Evolutionary conservation across 208 protist species (phyloP).

Genomic region (Vickermania spadyakhi): DNA sequence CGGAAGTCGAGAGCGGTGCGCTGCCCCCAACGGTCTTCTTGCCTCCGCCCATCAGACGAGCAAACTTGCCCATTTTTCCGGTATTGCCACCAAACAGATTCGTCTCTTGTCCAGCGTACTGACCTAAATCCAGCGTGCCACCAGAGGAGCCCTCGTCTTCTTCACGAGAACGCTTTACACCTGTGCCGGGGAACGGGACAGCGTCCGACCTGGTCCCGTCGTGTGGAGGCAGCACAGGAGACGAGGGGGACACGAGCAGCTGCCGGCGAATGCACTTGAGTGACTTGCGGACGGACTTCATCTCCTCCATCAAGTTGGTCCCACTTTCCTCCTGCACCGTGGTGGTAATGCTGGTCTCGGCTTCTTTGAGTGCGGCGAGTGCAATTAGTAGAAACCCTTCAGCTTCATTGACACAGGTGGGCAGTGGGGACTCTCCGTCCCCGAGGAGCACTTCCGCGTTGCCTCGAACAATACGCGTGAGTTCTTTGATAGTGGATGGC

Average conservation of each 20-base stretch:
- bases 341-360: background rate
- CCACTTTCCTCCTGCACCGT: background rate
- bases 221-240: background rate
- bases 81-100: slow-evolving; percentile 41
- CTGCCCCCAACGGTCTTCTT: slow-evolving; percentile 15
- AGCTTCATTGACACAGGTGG: background rate
- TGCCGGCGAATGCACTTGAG: background rate
- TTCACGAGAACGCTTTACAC: background rate
- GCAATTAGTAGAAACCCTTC: slow-evolving; percentile 32
- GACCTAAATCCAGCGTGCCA: slow-evolving; percentile 36
- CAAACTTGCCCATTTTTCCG: slow-evolving; percentile 62
- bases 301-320: background rate
- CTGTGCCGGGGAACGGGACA: background rate
- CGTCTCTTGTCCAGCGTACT: slow-evolving; percentile 35
- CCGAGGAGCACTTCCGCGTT: background rate
- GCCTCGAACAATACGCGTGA: background rate
- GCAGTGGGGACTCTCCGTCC: background rate
- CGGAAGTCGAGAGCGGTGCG: background rate
- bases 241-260: background rate
- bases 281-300: background rate
- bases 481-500: background rate
- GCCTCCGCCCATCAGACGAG: slow-evolving; percentile 71
- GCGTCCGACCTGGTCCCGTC: background rate
- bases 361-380: slow-evolving; percentile 20
- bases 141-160: background rate